Base-by-base conservation (phyloP, 2,329 filamentous ascomycete genomes). In the Monilinia aucupariae region DNA sequence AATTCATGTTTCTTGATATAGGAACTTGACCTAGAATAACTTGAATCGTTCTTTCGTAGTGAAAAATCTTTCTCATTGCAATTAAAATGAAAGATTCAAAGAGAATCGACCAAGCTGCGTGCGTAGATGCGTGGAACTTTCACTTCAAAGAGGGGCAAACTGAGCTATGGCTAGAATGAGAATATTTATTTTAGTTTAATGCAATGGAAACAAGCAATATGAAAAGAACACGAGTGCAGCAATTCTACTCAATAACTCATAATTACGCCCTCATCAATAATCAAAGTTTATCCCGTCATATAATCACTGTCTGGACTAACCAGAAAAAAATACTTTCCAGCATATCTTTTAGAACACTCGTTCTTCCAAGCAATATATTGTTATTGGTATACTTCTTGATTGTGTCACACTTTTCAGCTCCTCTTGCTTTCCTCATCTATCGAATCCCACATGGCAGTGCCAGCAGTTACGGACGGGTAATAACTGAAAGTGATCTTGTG, bases 401-500 rank as follows among this genome's bases (percentile, higher is more conserved):
- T 17, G 78, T 81, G 30, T 82, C 79, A 2, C 82, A 82, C 68
- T 79, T 82, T 68, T 78, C 74, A 0, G 76, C 75, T 0, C 81
- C 84, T 1, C 74, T 77, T 63, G 78, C 78, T 71, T 81, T 78
- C 0, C 66, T 83, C 81, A 65, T 89, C 87, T 61, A 89, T 88
- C 2, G 83, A 70, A 52, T 88, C 85, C 86, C 86, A 89, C 85
- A 89, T 89, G 0, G 78, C 76, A 0, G 85, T 88, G 0, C 81
- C 84, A 0, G 89, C 85, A 54, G 89, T 87, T 80, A 4, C 82
- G 0, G 87, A 87, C 0, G 84, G 85, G 68, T 89, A 89, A 0
- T 82, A 81, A 67, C 89, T 90, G 37, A 83, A 85, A 0, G 84
- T 88, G 71, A 90, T 89, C 64, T 84, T 78, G 70, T 89, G 80